These are phyloP conservation scores for Kwoniella newhampshirensis DNA, from an alignment of 768 basidiomycete species.

Conservation along the genomic window DNA sequence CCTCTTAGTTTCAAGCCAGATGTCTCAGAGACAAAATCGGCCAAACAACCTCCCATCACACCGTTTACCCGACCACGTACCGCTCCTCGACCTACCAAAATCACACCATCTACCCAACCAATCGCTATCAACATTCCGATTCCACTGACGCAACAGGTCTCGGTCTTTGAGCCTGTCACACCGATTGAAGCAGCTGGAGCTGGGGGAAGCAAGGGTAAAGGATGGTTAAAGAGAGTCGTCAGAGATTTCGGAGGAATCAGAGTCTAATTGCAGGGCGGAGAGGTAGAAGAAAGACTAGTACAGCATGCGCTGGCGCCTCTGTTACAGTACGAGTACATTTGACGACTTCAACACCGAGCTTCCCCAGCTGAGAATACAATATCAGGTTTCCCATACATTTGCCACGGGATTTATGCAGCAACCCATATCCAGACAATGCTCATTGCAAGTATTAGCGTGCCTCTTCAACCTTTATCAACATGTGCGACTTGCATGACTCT, in stretches of 20 bases:
- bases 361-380: no score
- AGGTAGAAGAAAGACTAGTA: background rate
- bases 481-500: no score
- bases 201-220: constrained; percentile 6
- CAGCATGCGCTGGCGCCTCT: no score
- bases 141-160: background rate
- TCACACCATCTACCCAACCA: background rate
- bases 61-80: constrained; percentile 37
- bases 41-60: constrained; percentile 19
- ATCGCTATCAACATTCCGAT: background rate
- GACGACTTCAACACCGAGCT: no score
- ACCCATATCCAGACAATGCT: no score
- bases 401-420: no score
- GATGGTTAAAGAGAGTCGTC: constrained; percentile 40
- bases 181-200: constrained; percentile 15
- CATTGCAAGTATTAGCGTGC: no score
- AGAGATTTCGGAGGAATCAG: constrained; percentile 3
- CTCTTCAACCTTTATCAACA: no score
- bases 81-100: constrained; percentile 22
- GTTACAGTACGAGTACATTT: no score
- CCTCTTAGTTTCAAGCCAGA: no score
- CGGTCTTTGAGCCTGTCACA: constrained; percentile 39
- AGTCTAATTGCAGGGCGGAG: background rate
- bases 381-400: no score
- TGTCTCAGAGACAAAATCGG: background rate